Base-by-base conservation (phyloP, 1,284 basidiomycete species). In the Ustilago hordei region DNA sequence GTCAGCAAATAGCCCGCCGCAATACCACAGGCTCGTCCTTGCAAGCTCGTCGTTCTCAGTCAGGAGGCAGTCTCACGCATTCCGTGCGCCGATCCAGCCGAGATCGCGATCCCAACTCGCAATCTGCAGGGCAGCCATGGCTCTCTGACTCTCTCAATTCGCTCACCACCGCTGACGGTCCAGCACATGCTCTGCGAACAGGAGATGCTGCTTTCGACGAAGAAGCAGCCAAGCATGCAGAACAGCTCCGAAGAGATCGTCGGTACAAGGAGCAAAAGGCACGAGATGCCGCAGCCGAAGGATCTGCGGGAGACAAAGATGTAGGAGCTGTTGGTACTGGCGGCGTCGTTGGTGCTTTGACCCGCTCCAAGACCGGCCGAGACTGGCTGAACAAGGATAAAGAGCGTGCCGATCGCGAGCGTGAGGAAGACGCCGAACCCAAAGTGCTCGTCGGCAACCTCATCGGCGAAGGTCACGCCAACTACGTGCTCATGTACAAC, bases 401-500 rank as follows among this genome's bases (percentile, higher is more conserved):
- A 45, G 65, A 69, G 61, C 68, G 69, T 41, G 54, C 28, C 57
- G 69, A 72, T 28, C 69, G 61, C 23, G 64, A 69, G 48, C 65
- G 64, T 8, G 74, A 78, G 8, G 73, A 78, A 13, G 80, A 80
- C 12, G 64, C 57, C 38, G 79, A 76, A 56, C 79, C 81, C 38
- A 74, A 73, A 34, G 92, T 93, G 12, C 88, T 97, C 12, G 93
- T 98, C 0, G 96, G 96, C 9, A 98, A 98, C 86, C 87, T 98
- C 79, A 98, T 99, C 75, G 94, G 94, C 43, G 95, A 98, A 86
- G 96, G 92, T 80, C 96, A 99, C 87, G 95, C 92, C 87, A 99
- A 99, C 88, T 99, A 98, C 82, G 94, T 98, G 69, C 89, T 99
- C 84, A 98, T 98, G 96, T 99, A 98, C 89, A 98, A 99, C 89